Evolutionary conservation across 2,329 filamentous ascomycete genomes (phyloP).

Genomic region (Colletotrichum filicis): DNA sequence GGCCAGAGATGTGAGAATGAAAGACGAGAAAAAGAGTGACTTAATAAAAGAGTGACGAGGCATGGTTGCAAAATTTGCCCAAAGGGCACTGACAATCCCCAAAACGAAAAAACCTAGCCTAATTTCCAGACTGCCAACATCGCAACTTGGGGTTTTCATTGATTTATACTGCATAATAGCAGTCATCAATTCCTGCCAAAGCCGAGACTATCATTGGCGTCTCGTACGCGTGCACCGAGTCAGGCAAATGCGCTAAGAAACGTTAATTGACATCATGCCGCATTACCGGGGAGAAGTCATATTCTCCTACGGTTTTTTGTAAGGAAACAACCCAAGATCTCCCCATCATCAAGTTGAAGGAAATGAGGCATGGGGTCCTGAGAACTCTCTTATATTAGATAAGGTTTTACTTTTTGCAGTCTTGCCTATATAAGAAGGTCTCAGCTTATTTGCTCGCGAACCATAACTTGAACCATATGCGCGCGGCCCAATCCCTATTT

Average conservation of each 20-base stretch:
- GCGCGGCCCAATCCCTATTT: no score
- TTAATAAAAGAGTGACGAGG: conserved; percentile 3
- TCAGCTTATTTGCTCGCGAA: no score
- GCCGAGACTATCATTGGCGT: background rate
- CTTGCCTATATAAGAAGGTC: no score
- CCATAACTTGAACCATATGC: no score
- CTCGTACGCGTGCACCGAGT: background rate
- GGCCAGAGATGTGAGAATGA: background rate
- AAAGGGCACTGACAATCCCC: background rate
- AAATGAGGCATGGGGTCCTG: no score
- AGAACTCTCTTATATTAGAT: no score
- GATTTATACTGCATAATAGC: background rate
- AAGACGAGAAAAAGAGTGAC: background rate
- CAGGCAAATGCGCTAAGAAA: background rate
- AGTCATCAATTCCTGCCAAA: background rate
- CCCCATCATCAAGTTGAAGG: no score
- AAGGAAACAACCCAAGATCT: no score
- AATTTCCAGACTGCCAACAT: background rate
- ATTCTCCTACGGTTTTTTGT: no score
- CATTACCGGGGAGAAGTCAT: no score
- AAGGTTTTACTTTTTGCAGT: no score
- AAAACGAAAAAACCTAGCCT: background rate
- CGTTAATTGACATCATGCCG: background rate
- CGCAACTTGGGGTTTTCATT: background rate
- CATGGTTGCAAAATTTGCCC: background rate